Evolutionary conservation across 495 filamentous ascomycete species (phyloP), one percentile per base, ranked within the genome.

Genomic region (Talaromyces adpressus): DNA sequence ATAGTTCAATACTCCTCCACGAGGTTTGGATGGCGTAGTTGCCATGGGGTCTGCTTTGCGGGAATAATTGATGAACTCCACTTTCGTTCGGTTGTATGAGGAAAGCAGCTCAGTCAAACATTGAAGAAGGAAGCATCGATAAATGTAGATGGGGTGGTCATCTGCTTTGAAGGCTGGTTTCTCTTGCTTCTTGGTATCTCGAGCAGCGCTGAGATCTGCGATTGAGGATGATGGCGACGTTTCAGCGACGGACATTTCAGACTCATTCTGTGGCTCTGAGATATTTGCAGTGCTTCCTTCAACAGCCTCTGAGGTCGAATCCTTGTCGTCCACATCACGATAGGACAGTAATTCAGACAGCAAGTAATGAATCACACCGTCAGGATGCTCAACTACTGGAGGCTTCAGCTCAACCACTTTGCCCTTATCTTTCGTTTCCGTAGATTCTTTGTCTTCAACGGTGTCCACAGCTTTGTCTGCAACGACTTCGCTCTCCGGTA

Each of bases 31-130:
- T 41, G 94, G 94, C 6, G 92, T 97, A 53, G 85, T 88, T 29
- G 88, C 85, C 64, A 91, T 82, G 4, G 92, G 89, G 63, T 91
- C 89, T 20, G 89, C 88, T 68, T 91, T 91, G 64, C 94, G 87
- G 59, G 93, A 97, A 79, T 97, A 98, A 70, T 97, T 97, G 74
- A 99, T 97, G 71, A 99, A 99, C 69, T 99, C 95, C 22, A 98
- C 82, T 79, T 99, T 99, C 45, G 91, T 88, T 29, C 92, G 88
- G 64, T 91, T 96, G 77, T 97, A 98, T 68, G 87, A 93, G 47
- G 88, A 87, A n/a, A 99, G 81, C 18, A 99, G 83, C 72, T 99
- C 94, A 0, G 92, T 89, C 34, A 99, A 79, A 69, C 93, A 96
- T 71, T 96, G 91, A 47, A 99, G 81, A 62, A 99, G 80, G 79